Evolutionary conservation across 2,329 filamentous ascomycete genomes (phyloP).

Genomic region (Neopestalotiopsis clavispora): DNA sequence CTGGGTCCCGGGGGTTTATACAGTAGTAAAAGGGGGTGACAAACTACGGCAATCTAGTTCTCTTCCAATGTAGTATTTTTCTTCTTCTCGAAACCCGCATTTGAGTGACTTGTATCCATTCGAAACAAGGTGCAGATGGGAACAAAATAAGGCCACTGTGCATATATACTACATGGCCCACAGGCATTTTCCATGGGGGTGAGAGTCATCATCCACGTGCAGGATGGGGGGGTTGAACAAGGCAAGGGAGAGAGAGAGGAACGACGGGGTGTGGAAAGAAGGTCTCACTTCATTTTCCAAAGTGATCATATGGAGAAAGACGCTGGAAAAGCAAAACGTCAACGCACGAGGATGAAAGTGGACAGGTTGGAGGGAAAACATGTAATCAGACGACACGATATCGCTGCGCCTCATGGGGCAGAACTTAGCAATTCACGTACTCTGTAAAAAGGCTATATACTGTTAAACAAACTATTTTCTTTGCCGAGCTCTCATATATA

Average conservation of each 20-base stretch:
- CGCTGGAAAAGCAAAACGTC: conserved; percentile 5
- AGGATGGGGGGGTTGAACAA: not conserved
- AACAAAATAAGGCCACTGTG: not conserved
- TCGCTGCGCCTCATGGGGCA: not conserved
- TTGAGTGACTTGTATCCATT: not conserved
- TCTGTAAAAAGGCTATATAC: not conserved
- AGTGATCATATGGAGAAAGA: not conserved
- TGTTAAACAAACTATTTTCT: not conserved
- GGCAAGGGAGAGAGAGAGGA: too few species aligned
- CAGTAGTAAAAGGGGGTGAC: not conserved
- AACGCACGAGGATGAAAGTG: not conserved
- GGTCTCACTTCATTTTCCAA: not conserved
- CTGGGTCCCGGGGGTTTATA: too few species aligned
- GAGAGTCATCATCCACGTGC: conserved; percentile 4
- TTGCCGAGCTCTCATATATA: too few species aligned
- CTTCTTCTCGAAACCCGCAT: not conserved
- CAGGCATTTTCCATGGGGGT: not conserved
- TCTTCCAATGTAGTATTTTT: not conserved
- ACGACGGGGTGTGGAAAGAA: not conserved
- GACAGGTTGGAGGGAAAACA: not conserved
- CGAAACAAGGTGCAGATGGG: not conserved
- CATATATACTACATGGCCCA: not conserved
- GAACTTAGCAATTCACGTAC: not conserved
- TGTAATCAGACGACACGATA: not conserved
- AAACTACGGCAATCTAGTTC: not conserved